Percentiles rank a stretch among this genome's conserved stretches.
Evolutionary conservation across 2,329 filamentous ascomycete species (phyloP).

Genomic region (Nemania abortiva): DNA sequence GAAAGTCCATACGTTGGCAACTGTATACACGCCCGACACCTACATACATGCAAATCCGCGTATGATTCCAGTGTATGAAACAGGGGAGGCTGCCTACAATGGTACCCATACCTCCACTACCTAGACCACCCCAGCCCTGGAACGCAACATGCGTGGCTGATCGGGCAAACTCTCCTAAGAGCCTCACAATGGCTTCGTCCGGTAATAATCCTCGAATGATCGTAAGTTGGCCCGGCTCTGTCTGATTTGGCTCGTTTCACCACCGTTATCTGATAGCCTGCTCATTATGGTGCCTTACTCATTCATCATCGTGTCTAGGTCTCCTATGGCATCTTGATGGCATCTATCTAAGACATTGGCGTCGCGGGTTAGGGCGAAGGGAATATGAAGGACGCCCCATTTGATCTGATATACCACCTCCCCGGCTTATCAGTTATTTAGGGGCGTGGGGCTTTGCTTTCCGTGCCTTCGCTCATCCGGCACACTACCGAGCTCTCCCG

Average conservation of each 20-base stretch:
- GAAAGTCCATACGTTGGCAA: neutral
- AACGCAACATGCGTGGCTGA: slow-evolving; percentile 23
- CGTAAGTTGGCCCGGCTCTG: neutral
- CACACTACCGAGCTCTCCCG: slow-evolving; percentile 27
- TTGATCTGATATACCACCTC: slow-evolving; percentile 7
- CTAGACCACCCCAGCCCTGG: neutral
- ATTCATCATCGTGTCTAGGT: neutral
- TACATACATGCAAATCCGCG: neutral
- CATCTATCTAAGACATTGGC: slow-evolving; percentile 13
- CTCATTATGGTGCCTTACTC: neutral
- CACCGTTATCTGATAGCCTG: neutral
- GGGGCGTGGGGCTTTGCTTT: slow-evolving; percentile 15
- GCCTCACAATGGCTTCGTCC: slow-evolving; percentile 26
- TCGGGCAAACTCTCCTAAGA: slow-evolving; percentile 25
- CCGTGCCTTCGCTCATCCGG: slow-evolving; percentile 27
- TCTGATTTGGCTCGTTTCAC: neutral
- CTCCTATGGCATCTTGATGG: neutral
- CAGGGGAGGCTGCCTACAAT: neutral
- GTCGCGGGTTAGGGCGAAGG: neutral
- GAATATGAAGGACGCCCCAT: slow-evolving; percentile 14
- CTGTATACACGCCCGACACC: neutral
- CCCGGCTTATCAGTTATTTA: slow-evolving; percentile 28
- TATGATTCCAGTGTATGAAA: neutral
- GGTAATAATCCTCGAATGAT: neutral
- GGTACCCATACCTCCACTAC: neutral